These are phyloP conservation scores for Sechiopsis laciniata DNA, from an alignment of 306 rosid species.

Conservation along the genomic window DNA sequence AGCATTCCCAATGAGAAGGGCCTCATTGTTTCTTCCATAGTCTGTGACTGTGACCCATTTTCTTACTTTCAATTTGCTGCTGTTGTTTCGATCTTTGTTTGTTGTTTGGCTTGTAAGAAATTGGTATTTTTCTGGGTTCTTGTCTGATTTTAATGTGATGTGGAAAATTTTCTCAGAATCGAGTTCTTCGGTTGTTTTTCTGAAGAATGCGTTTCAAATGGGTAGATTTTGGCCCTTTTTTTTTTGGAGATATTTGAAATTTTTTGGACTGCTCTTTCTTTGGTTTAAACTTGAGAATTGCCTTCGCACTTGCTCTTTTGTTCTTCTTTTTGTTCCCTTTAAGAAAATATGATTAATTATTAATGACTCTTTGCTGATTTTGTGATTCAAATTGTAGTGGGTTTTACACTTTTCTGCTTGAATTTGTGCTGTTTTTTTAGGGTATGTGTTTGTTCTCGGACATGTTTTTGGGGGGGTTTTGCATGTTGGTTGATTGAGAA, in stretches of 20 bases:
- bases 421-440: neutral
- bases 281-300: neutral
- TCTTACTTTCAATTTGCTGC: neutral
- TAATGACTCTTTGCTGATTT: neutral
- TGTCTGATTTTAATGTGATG: neutral
- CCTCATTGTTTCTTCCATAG: conserved; percentile 73
- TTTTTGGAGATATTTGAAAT: neutral
- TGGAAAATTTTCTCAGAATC: neutral
- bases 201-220: neutral
- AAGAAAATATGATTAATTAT: too few species aligned
- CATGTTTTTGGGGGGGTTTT: neutral
- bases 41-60: conserved; percentile 10
- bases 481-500: conserved; percentile 1
- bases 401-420: neutral
- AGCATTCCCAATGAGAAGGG: conserved; percentile 85
- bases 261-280: neutral
- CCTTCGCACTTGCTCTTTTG: neutral
- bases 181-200: neutral
- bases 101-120: neutral
- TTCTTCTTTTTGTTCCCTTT: neutral
- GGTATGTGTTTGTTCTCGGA: neutral
- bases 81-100: neutral
- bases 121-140: neutral
- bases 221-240: neutral
- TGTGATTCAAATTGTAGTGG: neutral